These are phyloP conservation scores for Striga hermonthica DNA, from an alignment of 305 asterid species.

Conservation along the genomic window DNA sequence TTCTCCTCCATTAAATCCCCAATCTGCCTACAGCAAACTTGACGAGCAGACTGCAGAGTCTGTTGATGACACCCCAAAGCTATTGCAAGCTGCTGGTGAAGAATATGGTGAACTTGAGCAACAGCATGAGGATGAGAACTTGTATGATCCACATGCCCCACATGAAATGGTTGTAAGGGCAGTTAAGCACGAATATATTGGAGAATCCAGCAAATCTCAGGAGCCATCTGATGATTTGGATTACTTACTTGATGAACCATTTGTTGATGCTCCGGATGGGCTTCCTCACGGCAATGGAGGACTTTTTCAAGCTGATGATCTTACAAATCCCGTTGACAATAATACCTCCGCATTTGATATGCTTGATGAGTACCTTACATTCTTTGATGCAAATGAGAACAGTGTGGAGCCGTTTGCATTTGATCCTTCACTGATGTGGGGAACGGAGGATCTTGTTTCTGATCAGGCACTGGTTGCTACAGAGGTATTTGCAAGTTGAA, in stretches of 20 bases:
- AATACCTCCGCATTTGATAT: conserved; percentile 43
- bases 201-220: conserved; percentile 42
- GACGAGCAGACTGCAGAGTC: conserved; percentile 52
- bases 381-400: conserved; percentile 53
- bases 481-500: conserved; percentile 37
- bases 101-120: conserved; percentile 36
- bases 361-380: conserved; percentile 63
- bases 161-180: conserved; percentile 36
- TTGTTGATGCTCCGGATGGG: conserved; percentile 41
- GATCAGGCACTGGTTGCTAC: conserved; percentile 37
- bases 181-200: conserved; percentile 68
- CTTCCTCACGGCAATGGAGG: conserved; percentile 49
- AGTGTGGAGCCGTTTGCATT: conserved; percentile 32
- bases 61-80: conserved; percentile 37
- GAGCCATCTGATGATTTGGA: conserved; percentile 34
- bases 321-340: conserved; percentile 45
- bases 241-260: conserved; percentile 52
- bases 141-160: conserved; percentile 38
- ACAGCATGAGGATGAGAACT: conserved; percentile 36
- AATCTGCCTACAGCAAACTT: conserved; percentile 36
- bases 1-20: conserved; percentile 41
- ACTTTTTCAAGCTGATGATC: conserved; percentile 70
- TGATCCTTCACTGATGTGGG: conserved; percentile 43
- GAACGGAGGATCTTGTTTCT: conserved; percentile 36
- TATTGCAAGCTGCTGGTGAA: conserved; percentile 30